Base-by-base conservation (phyloP, 2,329 filamentous ascomycete species). In the Aspergillus ustus region DNA sequence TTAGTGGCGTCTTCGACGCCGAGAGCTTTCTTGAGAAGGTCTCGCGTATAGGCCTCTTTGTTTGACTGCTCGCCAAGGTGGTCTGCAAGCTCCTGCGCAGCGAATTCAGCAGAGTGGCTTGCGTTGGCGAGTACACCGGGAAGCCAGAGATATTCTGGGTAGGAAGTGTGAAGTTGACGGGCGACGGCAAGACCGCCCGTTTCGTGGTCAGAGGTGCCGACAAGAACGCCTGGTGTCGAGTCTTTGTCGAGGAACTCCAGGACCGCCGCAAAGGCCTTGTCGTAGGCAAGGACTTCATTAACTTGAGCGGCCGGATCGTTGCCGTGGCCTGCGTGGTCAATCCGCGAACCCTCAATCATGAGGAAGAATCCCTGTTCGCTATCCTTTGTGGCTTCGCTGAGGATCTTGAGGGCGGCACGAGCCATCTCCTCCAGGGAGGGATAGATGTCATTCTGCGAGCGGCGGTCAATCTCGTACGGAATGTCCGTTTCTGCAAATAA, bases 341-440 rank as follows among this genome's bases (percentile, higher is more conserved):
- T 98, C 46, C 95, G 86, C 70, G 92, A 96, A 4, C 93, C 95
- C 78, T 99, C 95, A 63, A 99, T 96, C 94, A 99, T 97, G 69
- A 99, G 83, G 79, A 99, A 99, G 83, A 98, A 99, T 4, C 95
- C 95, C 77, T 96, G 88, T 46, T 98, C 92, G 64, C 87, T 92
- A 72, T 93, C 83, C 72, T 86, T 83, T 0, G 95, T 97, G 0
- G 93, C 95, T 62, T 88, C 87, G 64, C 90, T 90, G 25, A 99
- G 85, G 1, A 91, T 88, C 15, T 84, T 87, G 64, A 99, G 82
- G 1, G 95, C 94, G 17, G 91, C 92, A 68, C 85, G 84, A 8
- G 94, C 87, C 93, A 97, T 98, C 78, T 97, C 93, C 73, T 91
- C 91, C 45, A 99, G 82, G 17, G 92, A 94, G 3, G 95, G 95